phyloP scores from a whole-genome alignment of 441 rosid genomes.

The Arabidopsis lyrata region DNA sequence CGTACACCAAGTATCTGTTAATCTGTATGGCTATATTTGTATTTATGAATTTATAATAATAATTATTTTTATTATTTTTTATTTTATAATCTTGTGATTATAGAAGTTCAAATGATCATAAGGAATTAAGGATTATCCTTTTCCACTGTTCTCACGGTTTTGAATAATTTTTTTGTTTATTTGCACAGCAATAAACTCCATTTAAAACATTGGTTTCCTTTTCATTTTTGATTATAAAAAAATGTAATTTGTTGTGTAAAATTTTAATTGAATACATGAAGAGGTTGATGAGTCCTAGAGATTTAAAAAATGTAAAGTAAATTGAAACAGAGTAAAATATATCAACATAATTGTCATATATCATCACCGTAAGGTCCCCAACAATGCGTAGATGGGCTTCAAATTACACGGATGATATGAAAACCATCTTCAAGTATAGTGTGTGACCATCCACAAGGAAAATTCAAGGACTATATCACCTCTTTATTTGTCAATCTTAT shows the following conservation, averaged over 20 bases:
- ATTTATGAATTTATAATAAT: not conserved
- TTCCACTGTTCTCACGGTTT: too few relatives aligned
- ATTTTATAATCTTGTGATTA: not conserved
- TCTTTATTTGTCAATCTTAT: not conserved
- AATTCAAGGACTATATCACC: not conserved
- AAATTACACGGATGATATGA: too few relatives aligned
- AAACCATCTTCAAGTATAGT: too few relatives aligned
- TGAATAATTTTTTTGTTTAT: not conserved
- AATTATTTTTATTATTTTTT: too few relatives aligned
- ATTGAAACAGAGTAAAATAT: too few relatives aligned
- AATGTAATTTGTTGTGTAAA: not conserved
- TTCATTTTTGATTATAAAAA: not conserved
- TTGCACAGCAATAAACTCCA: not conserved
- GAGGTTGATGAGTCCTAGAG: not conserved
- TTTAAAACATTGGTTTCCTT: not conserved
- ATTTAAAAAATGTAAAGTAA: not conserved
- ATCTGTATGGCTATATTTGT: constrained; percentile 12
- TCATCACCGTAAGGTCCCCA: too few relatives aligned
- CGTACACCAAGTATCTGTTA: not conserved
- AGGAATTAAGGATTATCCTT: too few relatives aligned
- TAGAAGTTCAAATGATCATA: not conserved
- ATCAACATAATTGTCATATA: too few relatives aligned
- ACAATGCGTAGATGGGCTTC: too few relatives aligned
- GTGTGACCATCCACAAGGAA: not conserved
- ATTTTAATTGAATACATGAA: not conserved